Evolutionary conservation across 2,329 filamentous ascomycete genomes (phyloP).

Genomic region (Chaetomiaceae sp.): DNA sequence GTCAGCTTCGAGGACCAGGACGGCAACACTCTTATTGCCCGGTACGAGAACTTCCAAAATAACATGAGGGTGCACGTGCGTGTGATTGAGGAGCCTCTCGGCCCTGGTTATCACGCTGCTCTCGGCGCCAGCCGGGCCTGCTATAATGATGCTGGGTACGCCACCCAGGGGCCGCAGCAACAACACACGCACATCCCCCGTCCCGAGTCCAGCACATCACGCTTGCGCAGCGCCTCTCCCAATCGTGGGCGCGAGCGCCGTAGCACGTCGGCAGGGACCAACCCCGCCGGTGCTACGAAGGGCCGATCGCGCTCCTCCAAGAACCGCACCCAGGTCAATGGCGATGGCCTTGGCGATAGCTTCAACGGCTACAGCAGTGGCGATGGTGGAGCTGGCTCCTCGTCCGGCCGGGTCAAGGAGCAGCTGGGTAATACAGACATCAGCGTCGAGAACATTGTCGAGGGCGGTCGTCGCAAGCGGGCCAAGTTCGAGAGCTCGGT

Average conservation of each 20-base stretch:
- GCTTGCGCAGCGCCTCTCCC: conserved; percentile 75
- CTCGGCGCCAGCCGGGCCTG: conserved; percentile 50
- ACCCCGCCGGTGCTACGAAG: conserved; percentile 52
- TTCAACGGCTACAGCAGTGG: conserved; percentile 79
- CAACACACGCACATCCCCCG: conserved; percentile 60
- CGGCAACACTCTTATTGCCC: conserved; percentile 86
- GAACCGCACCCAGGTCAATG: conserved; percentile 47
- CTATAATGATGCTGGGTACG: conserved; percentile 50
- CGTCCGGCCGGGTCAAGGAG: conserved; percentile 74
- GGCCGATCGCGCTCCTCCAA: conserved; percentile 64
- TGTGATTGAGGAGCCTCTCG: conserved; percentile 63
- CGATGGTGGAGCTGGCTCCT: conserved; percentile 72
- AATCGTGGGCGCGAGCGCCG: conserved; percentile 64
- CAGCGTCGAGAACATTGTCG: conserved; percentile 95
- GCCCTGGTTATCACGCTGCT: conserved; percentile 48
- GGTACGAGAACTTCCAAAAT: conserved; percentile 91
- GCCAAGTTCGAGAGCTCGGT: conserved; percentile 97
- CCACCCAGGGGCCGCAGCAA: conserved; percentile 43
- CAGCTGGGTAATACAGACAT: conserved; percentile 93
- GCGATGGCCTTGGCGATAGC: conserved; percentile 62
- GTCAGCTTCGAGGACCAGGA: conserved; percentile 92
- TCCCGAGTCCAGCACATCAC: conserved; percentile 64
- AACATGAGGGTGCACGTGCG: conserved; percentile 93
- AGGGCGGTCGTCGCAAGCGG: conserved; percentile 90
- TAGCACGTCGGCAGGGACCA: conserved; percentile 65